Evolutionary conservation across 2,329 filamentous ascomycete species (phyloP), one percentile per base, ranked within the genome.

Genomic region (Pseudogymnoascus sp.): DNA sequence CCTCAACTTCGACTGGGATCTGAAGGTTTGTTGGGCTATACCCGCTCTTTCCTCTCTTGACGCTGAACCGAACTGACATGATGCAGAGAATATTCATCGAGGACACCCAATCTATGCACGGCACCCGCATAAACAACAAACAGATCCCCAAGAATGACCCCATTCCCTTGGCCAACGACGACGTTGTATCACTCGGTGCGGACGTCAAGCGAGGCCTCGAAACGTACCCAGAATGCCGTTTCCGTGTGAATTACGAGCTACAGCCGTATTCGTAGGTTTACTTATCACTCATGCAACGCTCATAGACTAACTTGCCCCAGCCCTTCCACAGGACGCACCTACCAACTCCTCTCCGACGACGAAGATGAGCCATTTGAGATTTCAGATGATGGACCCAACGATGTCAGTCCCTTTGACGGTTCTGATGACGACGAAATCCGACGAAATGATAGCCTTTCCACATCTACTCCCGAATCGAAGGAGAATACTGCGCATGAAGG

Each of bases 21-120:
- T 71, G 6, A 75, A 79, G 71, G 83, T 83, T 72, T 62, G 74
- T 61, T 18, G 43, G n/a, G 22, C 54, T 57, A 39, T 41, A 57
- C 28, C 25, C 54, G 60, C 35, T 12, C 50, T 50, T 43, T 36
- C 33, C 28, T 12, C 2, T 58, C 25, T 25, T 25, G 2, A 14
- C 60, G 11, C 39, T 38, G 57, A 50, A 43, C 35, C 65, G 71
- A 63, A 72, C 69, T 73, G 47, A 73, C 50, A 59, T 41, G 3
- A 37, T 60, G 11, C 59, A 66, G 69, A 76, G 67, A 54, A 71
- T 85, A 50, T 78, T 74, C 59, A 74, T 87, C 63, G 74, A 72
- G 62, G 85, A 87, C 67, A 74, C 74, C 16, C 78, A 76, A 35
- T 86, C 84, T 7, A 85, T 85, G 78, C 85, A 87, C 69, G 85